Conservation (phyloP, 2,329 filamentous ascomycete genomes). For the Beauveria pseudobassiana region DNA sequence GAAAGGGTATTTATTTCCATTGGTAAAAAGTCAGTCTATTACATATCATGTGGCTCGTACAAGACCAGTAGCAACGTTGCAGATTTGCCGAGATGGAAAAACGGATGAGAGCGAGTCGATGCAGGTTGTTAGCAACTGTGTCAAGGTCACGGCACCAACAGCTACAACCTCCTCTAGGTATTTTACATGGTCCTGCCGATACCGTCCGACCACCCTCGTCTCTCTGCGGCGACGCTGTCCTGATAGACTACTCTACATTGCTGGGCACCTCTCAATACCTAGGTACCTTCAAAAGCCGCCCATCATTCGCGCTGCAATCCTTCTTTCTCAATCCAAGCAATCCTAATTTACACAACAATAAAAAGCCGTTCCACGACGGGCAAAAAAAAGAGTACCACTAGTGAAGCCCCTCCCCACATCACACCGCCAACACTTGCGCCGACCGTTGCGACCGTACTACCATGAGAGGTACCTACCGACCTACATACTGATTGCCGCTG, state of each 20-base stretch:
- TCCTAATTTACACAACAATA: no score
- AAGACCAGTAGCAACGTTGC: neutral
- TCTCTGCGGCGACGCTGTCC: no score
- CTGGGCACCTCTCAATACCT: no score
- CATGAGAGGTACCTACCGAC: neutral
- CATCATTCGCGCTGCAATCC: no score
- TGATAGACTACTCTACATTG: no score
- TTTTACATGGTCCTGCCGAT: neutral
- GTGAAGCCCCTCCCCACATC: slow-evolving; percentile 3
- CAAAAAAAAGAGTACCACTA: neutral
- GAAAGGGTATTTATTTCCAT: neutral
- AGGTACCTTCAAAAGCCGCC: no score
- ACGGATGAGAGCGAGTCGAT: neutral
- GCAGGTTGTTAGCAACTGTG: neutral
- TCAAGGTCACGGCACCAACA: neutral
- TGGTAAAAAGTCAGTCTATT: neutral
- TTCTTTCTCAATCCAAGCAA: no score
- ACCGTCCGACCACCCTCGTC: neutral
- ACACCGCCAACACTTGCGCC: slow-evolving; percentile 8
- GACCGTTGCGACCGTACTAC: slow-evolving; percentile 6
- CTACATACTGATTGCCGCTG: no score
- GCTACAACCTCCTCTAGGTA: neutral
- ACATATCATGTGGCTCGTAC: neutral
- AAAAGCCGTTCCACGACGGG: neutral
- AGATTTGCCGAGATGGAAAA: neutral